Evolutionary conservation across 139 green algal species (phyloP).

Genomic region (Picochlorum costavermella): DNA sequence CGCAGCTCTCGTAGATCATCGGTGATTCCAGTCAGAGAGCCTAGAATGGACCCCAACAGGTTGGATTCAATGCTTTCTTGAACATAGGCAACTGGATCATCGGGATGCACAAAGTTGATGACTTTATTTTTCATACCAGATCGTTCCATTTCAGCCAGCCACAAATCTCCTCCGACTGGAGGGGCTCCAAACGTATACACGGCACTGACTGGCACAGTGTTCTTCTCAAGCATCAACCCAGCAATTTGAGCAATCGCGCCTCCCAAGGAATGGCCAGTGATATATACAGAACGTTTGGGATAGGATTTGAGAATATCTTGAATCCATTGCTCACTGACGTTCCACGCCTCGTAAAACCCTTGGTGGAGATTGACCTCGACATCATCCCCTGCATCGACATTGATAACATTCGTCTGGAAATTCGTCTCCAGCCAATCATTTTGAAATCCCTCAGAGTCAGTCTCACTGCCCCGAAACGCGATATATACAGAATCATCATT

Average conservation of each 20-base stretch:
- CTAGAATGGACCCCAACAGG: no score
- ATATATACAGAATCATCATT: not conserved
- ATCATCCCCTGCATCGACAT: not conserved
- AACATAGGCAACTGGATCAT: not conserved
- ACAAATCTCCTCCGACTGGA: not conserved
- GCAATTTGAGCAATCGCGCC: not conserved
- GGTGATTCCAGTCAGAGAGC: no score
- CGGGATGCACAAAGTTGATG: not conserved
- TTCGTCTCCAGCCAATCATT: not conserved
- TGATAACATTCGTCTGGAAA: not conserved
- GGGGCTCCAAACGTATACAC: not conserved
- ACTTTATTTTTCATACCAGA: not conserved
- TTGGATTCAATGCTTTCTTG: no score
- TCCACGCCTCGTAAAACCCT: not conserved
- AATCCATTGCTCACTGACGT: not conserved
- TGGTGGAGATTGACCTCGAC: not conserved
- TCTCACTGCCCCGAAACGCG: not conserved
- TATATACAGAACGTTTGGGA: not conserved
- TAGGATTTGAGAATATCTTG: not conserved
- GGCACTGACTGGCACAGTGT: not conserved
- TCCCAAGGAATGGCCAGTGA: not conserved
- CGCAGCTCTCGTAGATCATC: no score
- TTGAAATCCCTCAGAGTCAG: not conserved
- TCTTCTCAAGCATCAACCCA: not conserved
- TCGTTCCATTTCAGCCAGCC: not conserved